A percentile compares a stretch with the other conserved stretches of the same genome.
These are phyloP conservation scores for Verticillium longisporum DNA, from an alignment of 2,329 filamentous ascomycete genomes.

Conservation along the genomic window DNA sequence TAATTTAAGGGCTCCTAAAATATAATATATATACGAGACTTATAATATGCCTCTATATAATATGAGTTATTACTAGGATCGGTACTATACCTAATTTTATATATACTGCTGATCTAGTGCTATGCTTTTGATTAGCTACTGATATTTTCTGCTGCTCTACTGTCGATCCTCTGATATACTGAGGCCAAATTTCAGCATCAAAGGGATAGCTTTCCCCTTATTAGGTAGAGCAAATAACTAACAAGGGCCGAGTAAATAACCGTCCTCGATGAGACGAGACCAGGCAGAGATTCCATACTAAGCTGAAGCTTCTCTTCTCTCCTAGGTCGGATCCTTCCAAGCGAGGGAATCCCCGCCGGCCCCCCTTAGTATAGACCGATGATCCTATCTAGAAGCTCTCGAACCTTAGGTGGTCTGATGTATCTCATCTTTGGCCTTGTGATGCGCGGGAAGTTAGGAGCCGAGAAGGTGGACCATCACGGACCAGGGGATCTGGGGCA, in stretches of 20 bases:
- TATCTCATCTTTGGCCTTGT: not conserved
- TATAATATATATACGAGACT: no score
- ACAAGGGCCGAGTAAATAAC: no score
- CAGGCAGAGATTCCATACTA: not conserved
- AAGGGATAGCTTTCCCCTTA: no score
- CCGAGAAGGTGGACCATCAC: not conserved
- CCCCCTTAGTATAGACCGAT: not conserved
- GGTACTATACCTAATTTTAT: not conserved
- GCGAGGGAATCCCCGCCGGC: not conserved
- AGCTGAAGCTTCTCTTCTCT: not conserved
- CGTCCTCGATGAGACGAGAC: not conserved
- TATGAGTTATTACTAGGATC: not conserved
- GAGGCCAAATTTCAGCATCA: no score
- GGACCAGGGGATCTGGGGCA: not conserved
- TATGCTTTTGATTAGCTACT: not conserved
- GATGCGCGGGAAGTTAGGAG: not conserved
- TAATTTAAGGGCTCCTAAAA: no score
- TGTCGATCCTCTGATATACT: no score
- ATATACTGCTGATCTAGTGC: not conserved
- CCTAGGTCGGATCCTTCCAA: not conserved
- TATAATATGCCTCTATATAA: not conserved
- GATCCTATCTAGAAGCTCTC: not conserved
- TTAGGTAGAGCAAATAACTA: no score
- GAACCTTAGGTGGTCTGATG: not conserved
- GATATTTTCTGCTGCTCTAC: no score